Conservation (phyloP, 1,139 yeast species). For the Yamadazyma jaroonii region DNA sequence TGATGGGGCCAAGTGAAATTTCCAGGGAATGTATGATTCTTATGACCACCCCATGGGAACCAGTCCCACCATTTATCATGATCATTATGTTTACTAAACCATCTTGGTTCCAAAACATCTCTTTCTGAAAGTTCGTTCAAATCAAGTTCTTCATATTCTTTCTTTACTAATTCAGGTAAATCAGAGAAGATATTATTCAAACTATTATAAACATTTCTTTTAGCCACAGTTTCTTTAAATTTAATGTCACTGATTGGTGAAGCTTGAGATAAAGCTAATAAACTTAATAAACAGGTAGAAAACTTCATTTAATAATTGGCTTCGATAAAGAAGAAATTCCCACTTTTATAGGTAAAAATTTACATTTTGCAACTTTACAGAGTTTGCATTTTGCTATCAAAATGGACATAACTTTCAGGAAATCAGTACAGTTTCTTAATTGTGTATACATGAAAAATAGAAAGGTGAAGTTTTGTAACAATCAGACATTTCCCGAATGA, state of each 20-base stretch:
- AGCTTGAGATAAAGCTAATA: slow-evolving; percentile 3
- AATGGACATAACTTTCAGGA: no score
- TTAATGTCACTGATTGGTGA: slow-evolving; percentile 5
- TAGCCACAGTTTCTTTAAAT: slow-evolving; percentile 8
- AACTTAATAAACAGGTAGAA: slow-evolving; percentile 2
- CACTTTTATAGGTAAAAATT: no score
- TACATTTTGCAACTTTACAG: no score
- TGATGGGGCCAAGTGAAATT: no score
- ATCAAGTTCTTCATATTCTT: background rate
- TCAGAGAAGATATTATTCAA: slow-evolving; percentile 6
- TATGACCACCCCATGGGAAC: no score
- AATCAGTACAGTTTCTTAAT: no score
- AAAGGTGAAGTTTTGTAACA: no score
- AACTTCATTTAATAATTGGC: slow-evolving; percentile 5
- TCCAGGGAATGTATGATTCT: no score
- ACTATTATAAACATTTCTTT: slow-evolving; percentile 7
- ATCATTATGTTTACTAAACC: background rate
- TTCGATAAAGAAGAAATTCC: background rate
- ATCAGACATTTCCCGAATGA: no score
- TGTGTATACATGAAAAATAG: no score
- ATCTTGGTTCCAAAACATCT: slow-evolving; percentile 4
- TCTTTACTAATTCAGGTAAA: slow-evolving; percentile 6
- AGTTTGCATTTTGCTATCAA: no score
- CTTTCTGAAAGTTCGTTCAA: background rate
- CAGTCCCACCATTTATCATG: no score